These are phyloP conservation scores for Yamadazyma scolyti DNA, from an alignment of 805 yeast genomes.

Conservation along the genomic window DNA sequence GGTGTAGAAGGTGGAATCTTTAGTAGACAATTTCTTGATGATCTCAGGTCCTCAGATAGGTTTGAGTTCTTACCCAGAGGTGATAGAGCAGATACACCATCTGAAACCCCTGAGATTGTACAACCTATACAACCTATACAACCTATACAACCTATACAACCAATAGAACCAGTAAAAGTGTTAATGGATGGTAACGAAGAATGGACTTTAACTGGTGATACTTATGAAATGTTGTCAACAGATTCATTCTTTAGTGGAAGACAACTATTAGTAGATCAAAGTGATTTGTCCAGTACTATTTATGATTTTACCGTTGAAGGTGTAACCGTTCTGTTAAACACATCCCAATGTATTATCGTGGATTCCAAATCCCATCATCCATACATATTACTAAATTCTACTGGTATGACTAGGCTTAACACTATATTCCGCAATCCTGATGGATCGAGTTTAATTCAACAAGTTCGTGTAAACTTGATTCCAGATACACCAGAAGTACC, in stretches of 20 bases:
- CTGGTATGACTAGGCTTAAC: conserved; percentile 29
- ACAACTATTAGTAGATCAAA: conserved; percentile 24
- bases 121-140: not conserved
- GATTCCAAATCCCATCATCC: conserved; percentile 28
- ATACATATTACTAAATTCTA: conserved; percentile 34
- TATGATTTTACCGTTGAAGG: conserved; percentile 21
- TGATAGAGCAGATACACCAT: conserved; percentile 1
- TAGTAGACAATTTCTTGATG: conserved; percentile 22
- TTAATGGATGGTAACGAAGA: conserved; percentile 16
- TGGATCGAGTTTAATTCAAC: conserved; percentile 19
- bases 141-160: no score
- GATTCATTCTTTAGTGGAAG: conserved; percentile 4
- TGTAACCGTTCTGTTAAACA: conserved; percentile 20
- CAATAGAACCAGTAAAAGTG: conserved; percentile 19
- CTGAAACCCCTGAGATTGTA: not conserved
- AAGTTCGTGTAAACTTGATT: conserved; percentile 19
- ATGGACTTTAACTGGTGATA: conserved; percentile 23
- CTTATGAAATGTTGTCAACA: conserved; percentile 18
- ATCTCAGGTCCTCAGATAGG: conserved; percentile 15
- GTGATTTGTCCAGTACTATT: conserved; percentile 18
- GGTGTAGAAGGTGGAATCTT: conserved; percentile 22
- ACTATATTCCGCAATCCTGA: conserved; percentile 4
- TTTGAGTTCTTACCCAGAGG: conserved; percentile 19
- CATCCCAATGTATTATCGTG: conserved; percentile 43
- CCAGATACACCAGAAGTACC: no score